phyloP scores from a whole-genome alignment of 2,329 filamentous ascomycete species.

The Aspergillus sp. region DNA sequence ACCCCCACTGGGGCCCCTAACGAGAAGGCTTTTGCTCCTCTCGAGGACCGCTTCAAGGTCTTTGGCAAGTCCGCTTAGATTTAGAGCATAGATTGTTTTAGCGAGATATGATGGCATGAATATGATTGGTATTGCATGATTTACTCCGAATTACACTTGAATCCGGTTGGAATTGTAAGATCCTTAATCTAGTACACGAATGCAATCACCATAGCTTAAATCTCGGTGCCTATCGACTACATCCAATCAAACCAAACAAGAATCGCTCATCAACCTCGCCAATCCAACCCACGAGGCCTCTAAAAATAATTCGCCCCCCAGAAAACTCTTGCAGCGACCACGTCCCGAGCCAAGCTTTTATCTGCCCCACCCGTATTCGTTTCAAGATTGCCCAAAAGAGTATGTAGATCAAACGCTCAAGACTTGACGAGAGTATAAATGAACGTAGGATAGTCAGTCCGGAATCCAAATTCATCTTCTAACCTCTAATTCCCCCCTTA shows the following conservation, averaged over 20 bases:
- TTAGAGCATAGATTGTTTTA: slow-evolving; percentile 1
- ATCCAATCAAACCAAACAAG: background rate
- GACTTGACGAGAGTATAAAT: slow-evolving; percentile 5
- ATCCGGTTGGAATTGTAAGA: background rate
- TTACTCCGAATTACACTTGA: background rate
- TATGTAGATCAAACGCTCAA: slow-evolving; percentile 12
- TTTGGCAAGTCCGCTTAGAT: slow-evolving; percentile 34
- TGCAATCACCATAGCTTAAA: background rate
- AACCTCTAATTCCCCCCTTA: background rate
- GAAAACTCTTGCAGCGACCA: background rate
- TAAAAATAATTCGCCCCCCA: background rate
- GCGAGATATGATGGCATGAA: background rate
- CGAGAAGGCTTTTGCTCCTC: slow-evolving; percentile 35
- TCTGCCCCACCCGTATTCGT: slow-evolving; percentile 34
- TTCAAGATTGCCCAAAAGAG: slow-evolving; percentile 30
- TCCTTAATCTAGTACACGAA: background rate
- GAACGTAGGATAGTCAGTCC: background rate
- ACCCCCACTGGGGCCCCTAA: slow-evolving; percentile 27
- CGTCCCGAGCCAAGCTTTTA: slow-evolving; percentile 15
- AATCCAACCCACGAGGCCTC: background rate
- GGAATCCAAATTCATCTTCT: background rate
- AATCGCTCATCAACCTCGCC: background rate
- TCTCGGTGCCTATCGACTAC: background rate
- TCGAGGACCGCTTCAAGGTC: slow-evolving; percentile 42
- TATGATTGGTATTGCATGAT: background rate